Conservation (phyloP, 1,284 basidiomycete genomes). For the Farysia itapuensis region DNA sequence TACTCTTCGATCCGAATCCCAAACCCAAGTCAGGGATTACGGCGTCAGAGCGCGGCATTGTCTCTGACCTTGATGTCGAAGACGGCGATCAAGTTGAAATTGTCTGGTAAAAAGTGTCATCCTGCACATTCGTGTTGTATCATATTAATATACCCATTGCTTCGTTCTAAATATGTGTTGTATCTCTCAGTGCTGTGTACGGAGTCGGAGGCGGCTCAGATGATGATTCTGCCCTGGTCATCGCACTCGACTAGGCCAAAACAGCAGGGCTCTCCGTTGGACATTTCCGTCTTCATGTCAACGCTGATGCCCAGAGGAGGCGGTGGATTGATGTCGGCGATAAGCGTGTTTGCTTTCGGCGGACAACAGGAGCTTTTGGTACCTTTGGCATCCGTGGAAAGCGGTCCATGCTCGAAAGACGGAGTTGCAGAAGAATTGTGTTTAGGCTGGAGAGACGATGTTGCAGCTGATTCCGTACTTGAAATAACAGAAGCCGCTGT, state of each 20-base stretch:
- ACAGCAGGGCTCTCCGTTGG: slow-evolving; percentile 20
- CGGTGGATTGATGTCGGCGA: not conserved
- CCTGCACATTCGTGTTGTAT: too few species aligned
- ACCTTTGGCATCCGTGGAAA: not conserved
- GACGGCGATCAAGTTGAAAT: slow-evolving; percentile 26
- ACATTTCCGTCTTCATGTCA: not conserved
- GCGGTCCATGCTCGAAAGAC: not conserved
- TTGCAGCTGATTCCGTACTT: not conserved
- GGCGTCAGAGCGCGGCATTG: not conserved
- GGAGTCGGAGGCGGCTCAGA: slow-evolving; percentile 2
- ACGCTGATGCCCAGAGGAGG: not conserved
- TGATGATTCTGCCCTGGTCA: slow-evolving; percentile 15
- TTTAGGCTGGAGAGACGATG: not conserved
- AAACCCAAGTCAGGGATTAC: too few species aligned
- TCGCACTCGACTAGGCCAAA: slow-evolving; percentile 36
- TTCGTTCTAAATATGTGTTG: too few species aligned
- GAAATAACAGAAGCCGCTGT: not conserved
- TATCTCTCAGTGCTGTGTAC: not conserved
- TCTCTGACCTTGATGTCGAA: slow-evolving; percentile 35
- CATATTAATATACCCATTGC: too few species aligned
- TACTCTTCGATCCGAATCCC: slow-evolving; percentile 1
- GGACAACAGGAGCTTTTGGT: not conserved
- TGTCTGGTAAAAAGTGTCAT: slow-evolving; percentile 7
- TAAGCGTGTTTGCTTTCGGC: not conserved
- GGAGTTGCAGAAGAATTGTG: not conserved